phyloP scores from a whole-genome alignment of 805 yeast species.

The Starmerella vaccinii region DNA sequence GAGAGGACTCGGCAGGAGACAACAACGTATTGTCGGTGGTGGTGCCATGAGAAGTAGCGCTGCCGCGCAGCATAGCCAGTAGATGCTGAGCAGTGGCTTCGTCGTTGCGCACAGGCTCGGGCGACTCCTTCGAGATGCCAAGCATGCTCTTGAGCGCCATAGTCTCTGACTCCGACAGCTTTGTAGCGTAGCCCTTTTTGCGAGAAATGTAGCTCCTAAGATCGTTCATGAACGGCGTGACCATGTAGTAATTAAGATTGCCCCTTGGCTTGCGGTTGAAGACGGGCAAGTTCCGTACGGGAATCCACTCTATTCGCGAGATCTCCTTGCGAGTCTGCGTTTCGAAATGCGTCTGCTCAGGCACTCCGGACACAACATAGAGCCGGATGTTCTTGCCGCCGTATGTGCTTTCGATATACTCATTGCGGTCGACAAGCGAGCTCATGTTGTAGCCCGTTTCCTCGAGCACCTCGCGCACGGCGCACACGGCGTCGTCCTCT shows the following conservation, averaged over 20 bases:
- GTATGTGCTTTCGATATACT: slow-evolving; percentile 70
- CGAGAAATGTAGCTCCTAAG: slow-evolving; percentile 29
- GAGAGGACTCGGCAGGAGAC: no score
- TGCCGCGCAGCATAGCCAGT: slow-evolving; percentile 14
- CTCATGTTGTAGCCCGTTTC: slow-evolving; percentile 87
- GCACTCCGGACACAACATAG: slow-evolving; percentile 64
- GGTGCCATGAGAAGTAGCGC: neutral
- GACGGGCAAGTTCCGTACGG: slow-evolving; percentile 26
- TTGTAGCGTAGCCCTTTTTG: slow-evolving; percentile 26
- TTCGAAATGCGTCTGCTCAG: slow-evolving; percentile 61
- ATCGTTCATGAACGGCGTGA: slow-evolving; percentile 33
- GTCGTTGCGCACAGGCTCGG: slow-evolving; percentile 10
- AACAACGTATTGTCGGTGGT: no score
- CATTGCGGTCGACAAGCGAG: slow-evolving; percentile 54
- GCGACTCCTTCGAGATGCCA: slow-evolving; percentile 21
- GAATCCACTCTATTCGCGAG: slow-evolving; percentile 64
- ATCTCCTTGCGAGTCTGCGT: slow-evolving; percentile 88
- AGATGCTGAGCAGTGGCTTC: slow-evolving; percentile 19
- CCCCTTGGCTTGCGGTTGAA: slow-evolving; percentile 6
- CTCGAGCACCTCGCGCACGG: slow-evolving; percentile 81
- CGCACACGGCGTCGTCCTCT: slow-evolving; percentile 81
- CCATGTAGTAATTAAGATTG: slow-evolving; percentile 28
- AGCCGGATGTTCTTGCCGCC: slow-evolving; percentile 78
- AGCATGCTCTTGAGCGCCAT: slow-evolving; percentile 28
- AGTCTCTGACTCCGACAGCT: slow-evolving; percentile 26